Conservation (phyloP, 148 eudicot species). For the Rheum nobile region DNA sequence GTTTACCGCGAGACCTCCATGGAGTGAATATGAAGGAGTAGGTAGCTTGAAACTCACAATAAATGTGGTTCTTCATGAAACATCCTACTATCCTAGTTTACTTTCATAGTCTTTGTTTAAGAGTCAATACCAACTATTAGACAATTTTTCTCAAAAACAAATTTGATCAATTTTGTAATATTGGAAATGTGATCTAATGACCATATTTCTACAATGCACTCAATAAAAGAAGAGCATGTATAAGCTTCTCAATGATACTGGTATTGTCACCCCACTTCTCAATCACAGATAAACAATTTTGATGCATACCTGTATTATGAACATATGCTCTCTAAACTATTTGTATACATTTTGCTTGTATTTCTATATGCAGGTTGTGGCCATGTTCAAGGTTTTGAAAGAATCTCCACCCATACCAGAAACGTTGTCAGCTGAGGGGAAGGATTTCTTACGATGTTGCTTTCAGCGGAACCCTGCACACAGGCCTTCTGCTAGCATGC, state of each 20-base stretch:
- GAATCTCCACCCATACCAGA: conserved; percentile 83
- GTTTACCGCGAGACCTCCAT: conserved; percentile 85
- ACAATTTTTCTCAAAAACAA: no score
- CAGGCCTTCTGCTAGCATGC: conserved; percentile 63
- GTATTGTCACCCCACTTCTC: conserved; percentile 29
- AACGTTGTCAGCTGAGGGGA: conserved; percentile 65
- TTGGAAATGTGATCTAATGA: conserved; percentile 26
- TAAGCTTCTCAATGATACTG: conserved; percentile 41
- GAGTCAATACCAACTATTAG: no score
- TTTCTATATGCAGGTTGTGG: conserved; percentile 52
- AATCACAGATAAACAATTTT: conserved; percentile 23
- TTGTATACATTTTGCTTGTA: neutral
- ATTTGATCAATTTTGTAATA: no score
- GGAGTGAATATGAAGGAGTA: conserved; percentile 89
- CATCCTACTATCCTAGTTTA: no score
- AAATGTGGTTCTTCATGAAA: neutral
- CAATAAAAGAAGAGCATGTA: neutral
- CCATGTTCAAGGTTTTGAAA: conserved; percentile 78
- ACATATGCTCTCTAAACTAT: conserved; percentile 18
- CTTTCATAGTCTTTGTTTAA: no score
- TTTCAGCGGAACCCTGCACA: conserved; percentile 76
- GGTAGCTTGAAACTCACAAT: conserved; percentile 13
- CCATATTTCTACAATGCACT: conserved; percentile 36
- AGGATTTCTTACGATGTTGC: conserved; percentile 69
- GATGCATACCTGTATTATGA: neutral